phyloP scores from a whole-genome alignment of 1,284 basidiomycete species.

The Ganoderma sinense region DNA sequence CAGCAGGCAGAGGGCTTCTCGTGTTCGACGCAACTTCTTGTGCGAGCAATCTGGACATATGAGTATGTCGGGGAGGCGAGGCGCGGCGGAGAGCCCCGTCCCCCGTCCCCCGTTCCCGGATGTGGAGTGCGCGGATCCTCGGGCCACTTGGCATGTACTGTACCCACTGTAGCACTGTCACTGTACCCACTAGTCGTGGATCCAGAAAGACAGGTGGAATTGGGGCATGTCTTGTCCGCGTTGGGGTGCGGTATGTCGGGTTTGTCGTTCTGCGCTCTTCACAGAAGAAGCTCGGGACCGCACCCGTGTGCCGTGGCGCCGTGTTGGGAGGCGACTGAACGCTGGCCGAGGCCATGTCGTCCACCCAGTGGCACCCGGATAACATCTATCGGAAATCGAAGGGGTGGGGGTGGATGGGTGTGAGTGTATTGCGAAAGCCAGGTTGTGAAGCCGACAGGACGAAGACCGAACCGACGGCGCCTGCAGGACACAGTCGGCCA shows the following conservation, averaged over 20 bases:
- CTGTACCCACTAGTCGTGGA: not conserved
- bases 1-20: not conserved
- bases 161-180: not conserved
- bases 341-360: not conserved
- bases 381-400: not conserved
- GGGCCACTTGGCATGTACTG: not conserved
- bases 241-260: not conserved
- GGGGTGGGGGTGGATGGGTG: not conserved
- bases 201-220: not conserved
- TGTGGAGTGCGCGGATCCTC: constrained; percentile 6
- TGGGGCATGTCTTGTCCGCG: not conserved
- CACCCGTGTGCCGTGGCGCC: not conserved
- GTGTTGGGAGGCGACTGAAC: not conserved
- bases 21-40: no score
- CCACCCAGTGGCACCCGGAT: not conserved
- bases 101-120: not conserved
- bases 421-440: not conserved
- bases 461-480: not conserved
- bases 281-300: constrained; percentile 6
- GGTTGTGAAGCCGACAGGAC: not conserved
- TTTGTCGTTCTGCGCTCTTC: not conserved
- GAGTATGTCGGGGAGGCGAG: not conserved
- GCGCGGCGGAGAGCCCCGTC: not conserved
- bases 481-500: not conserved
- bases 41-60: not conserved